Base-by-base conservation (phyloP, 2,329 filamentous ascomycete genomes). In the Drechslera avenae region DNA sequence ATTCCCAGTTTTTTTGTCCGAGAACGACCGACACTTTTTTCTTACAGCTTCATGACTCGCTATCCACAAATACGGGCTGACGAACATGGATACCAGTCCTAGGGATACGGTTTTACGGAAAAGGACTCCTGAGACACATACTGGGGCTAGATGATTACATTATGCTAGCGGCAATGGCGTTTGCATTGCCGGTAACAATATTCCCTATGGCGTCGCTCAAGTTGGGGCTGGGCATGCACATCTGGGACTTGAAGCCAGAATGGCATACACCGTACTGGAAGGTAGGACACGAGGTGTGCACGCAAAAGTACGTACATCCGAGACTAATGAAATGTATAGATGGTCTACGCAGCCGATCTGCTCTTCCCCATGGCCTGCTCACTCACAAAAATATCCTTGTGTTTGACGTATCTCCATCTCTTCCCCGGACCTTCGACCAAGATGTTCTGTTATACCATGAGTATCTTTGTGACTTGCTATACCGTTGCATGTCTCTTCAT, bases 341-440 rank as follows among this genome's bases (percentile, higher is more conserved):
- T 66, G 34, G 58, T 46, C 8, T 65, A 60, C 39, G 49, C 56
- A 16, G 47, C 62, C 13, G 59, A 67, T 16, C 57, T 68, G 7
- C 37, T 64, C 2, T 67, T 68, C 18, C 63, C 62, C 19, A 36
- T 60, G 8, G 54, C 60, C 9, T 63, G 59, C 26, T 57, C 56
- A 2, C 23, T 67, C 4, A 67, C 64, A n/a, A 71, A 71, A 35
- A 57, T 66, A 5, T 68, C 65, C 4, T 39, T 69, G 28, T 67
- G 61, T 39, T 23, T 69, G 7, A 69, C 66, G 4, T 71, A 71
- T 43, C 43, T 71, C 2, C 59, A 60, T 9, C 54, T 69, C 2
- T 71, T 69, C 31, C 64, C 66, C 6, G 51, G 59, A 32, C 49
- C 52, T 26, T 31, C 54, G 8, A 57, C 64, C 40, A 63, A 59